Base-by-base conservation (phyloP, 2,329 filamentous ascomycete genomes). In the Fusarium cicatricum region DNA sequence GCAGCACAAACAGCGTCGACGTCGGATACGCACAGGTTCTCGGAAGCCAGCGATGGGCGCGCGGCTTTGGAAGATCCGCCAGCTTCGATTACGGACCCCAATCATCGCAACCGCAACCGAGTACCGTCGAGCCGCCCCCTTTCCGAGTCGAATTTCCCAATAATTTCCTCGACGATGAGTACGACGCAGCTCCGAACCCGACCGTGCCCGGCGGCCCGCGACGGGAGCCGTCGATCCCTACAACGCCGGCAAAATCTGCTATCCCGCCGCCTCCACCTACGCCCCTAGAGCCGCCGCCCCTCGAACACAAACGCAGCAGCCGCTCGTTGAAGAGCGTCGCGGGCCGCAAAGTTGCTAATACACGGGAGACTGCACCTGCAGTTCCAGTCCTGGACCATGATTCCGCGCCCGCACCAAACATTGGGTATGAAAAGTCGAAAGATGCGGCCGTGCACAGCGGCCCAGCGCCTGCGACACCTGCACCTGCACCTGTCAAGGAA, bases 161-260 rank as follows among this genome's bases (percentile, higher is more conserved):
- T 62, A 77, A 75, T 52, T 80, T 81, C 62, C 75, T 82, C 44
- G 58, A 55, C 61, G 79, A 82, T 65, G 85, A 89, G 66, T 87
- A 89, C 75, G 90, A 95, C 71, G 90, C 92, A 45, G 93, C 92
- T 21, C 93, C 94, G 12, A 94, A 89, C 32, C 94, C 94, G 5
- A 93, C 87, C 23, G 82, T 97, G 31, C 92, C 91, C 29, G 89
- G 83, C 42, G 93, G 93, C 5, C 91, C 93, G 52, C 86, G 92
- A 55, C 78, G 78, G 51, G 67, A 75, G 16, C 42, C 65, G 38
- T 55, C 66, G 49, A 62, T 64, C 41, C 59, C 67, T 55, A 47
- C 74, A 8, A 76, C 78, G 51, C 75, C 81, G 19, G 70, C 74
- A 37, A 63, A 71, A 29, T 72, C 66, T 19, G 45, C 64, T 9